Evolutionary conservation across 169 alveolate species (phyloP), one percentile per base, ranked within the genome.

Genomic region (Fabrea salina): DNA sequence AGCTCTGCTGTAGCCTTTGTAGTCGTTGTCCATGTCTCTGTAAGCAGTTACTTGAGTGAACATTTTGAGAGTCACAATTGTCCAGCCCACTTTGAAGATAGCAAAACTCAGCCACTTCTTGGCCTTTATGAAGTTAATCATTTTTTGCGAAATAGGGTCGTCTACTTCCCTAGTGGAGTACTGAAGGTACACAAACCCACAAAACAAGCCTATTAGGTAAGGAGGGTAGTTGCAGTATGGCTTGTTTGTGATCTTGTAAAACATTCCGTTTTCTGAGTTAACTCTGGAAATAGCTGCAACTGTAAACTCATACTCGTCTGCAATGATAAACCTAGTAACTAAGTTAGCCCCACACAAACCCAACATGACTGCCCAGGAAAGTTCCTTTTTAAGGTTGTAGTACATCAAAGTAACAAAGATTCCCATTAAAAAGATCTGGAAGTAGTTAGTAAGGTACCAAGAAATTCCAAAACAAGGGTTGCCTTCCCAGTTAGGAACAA

Each of bases 381-480:
- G n/a, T 4, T 30, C 33, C n/a, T 35, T 64, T 19, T 59, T 49
- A 54, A 39, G 22, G 27, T 61, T 58, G 64, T 74, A 75, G 47
- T 66, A 83, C 16, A 66, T 25, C 25, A 35, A 50, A 2, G 64
- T 25, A 27, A 83, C 33, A n/a, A 75, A 8, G 3, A 79, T 68
- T 22, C 75, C 77, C 13, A 84, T 5, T 16, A 80, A 11, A 50
- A 79, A 84, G 33, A 80, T 53, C 59, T 84, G 90, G 53, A 84
- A 33, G 32, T 84, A 86, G 53, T 74, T 80, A 13, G 87, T 80
- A 8, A 80, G 19, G 37, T 84, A 84, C 87, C 87, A 84, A 0
- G 68, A 44, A 51, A 58, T 37, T 25, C 80, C 75, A 16, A 80
- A 11, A 35, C 90, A 84, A 39, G 19, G 44, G 49, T 58, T 50